Evolutionary conservation across 2,329 filamentous ascomycete species (phyloP).

Genomic region (Hymenotorrendiella dingleyae): DNA sequence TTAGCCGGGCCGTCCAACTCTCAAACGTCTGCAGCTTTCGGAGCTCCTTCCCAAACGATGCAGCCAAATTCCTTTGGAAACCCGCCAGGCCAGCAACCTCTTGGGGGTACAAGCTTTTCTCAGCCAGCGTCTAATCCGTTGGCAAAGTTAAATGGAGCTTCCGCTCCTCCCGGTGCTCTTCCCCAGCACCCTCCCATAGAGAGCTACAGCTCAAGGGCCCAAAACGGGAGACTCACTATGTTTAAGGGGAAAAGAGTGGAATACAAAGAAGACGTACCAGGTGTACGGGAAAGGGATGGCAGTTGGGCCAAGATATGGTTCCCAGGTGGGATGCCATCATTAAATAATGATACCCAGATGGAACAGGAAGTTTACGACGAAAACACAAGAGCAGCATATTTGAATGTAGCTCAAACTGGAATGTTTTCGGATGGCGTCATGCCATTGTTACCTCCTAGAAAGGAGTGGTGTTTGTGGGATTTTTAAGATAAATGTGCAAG

Average conservation of each 20-base stretch:
- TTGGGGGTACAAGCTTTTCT: too few species aligned
- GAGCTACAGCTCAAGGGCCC: conserved; percentile 20
- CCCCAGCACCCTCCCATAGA: conserved; percentile 11
- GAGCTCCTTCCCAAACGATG: conserved; percentile 28
- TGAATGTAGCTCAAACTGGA: conserved; percentile 57
- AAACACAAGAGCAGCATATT: conserved; percentile 57
- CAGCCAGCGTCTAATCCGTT: conserved; percentile 1
- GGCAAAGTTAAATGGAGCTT: not conserved
- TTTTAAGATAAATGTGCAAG: conserved; percentile 43
- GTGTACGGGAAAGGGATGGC: conserved; percentile 45
- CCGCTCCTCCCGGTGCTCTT: conserved; percentile 5
- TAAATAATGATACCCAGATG: conserved; percentile 58
- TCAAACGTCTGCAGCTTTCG: conserved; percentile 32
- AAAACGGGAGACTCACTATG: conserved; percentile 37
- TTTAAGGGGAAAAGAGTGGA: conserved; percentile 61
- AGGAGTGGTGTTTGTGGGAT: conserved; percentile 70
- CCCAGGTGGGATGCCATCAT: conserved; percentile 60
- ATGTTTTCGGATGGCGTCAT: conserved; percentile 65
- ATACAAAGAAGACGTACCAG: conserved; percentile 50
- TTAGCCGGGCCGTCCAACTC: conserved; percentile 21
- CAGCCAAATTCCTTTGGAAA: conserved; percentile 38
- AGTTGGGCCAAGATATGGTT: conserved; percentile 65
- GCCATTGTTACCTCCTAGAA: conserved; percentile 70
- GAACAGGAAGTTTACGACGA: conserved; percentile 52
- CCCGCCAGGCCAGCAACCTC: not conserved